Base-by-base conservation (phyloP, 306 rosid species). In the Trifolium fragiferum region DNA sequence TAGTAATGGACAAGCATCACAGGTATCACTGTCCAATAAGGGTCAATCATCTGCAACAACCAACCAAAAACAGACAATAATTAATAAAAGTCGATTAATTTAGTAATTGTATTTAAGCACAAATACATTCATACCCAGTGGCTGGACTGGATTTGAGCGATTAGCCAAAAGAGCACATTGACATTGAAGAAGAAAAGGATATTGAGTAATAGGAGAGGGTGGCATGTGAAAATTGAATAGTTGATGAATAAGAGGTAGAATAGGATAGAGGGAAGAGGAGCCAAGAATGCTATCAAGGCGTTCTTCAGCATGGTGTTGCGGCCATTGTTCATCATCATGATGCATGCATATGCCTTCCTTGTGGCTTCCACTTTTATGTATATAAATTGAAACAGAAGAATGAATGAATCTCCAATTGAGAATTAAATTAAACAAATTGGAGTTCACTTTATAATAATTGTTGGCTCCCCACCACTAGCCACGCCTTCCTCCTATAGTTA, bases 21-120 rank as follows among this genome's bases (percentile, higher is more conserved):
- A 0, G 98, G 98, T 32, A 93, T 91, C 87, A 90, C 88, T 2
- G 97, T 88, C 98, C 96, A 93, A 73, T 88, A 93, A 77, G 92
- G 85, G 70, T 88, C 93, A 54, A 91, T 93, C 97, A 93, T 93
- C 98, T 93, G 88, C 86, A 58, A 4, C 15, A 50, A 27, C 5
- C 32, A 27, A 27, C 30, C 30, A 3, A 23, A 1, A 23, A 23
- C 25, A 23, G 3, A 30, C 33, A 30, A 30, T 30, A 30, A 30
- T 30, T 27, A 0, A 30, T 25, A 21, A 21, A n/a, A n/a, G n/a
- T n/a, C n/a, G n/a, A n/a, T n/a, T n/a, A n/a, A n/a, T n/a, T n/a
- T n/a, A n/a, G n/a, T n/a, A n/a, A n/a, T n/a, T n/a, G n/a, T n/a
- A n/a, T n/a, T n/a, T n/a, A n/a, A n/a, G n/a, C n/a, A n/a, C n/a